Percentiles rank a stretch among this genome's conserved stretches.
These are phyloP conservation scores for Trichophyton rubrum DNA, from an alignment of 2,329 filamentous ascomycete species.

Conservation along the genomic window DNA sequence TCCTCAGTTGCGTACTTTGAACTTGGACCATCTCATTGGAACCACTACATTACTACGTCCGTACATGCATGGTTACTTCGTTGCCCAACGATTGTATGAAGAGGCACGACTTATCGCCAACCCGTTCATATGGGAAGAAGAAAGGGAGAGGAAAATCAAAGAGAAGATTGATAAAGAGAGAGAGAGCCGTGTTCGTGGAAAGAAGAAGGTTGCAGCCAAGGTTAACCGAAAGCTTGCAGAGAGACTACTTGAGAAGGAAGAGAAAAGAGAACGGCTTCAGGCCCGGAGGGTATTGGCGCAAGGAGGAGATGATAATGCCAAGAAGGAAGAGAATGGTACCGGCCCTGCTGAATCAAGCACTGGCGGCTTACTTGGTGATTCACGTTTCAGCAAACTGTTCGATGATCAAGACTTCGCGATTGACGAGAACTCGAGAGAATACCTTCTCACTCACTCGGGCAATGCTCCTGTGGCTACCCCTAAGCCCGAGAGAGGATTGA, in stretches of 20 bases:
- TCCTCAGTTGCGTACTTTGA: constrained; percentile 72
- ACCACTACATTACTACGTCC: constrained; percentile 80
- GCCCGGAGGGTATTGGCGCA: constrained; percentile 40
- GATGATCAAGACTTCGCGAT: constrained; percentile 87
- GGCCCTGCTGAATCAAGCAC: neutral
- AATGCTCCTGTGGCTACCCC: constrained; percentile 38
- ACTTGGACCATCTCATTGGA: constrained; percentile 76
- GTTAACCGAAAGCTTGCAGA: constrained; percentile 65
- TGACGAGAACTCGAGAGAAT: constrained; percentile 80
- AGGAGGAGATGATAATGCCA: constrained; percentile 42
- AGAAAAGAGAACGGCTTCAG: constrained; percentile 38
- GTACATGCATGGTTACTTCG: constrained; percentile 99
- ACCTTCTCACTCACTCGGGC: constrained; percentile 78
- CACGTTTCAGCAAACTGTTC: constrained; percentile 79
- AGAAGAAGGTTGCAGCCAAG: constrained; percentile 80
- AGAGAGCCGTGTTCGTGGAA: constrained; percentile 84
- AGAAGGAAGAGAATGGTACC: constrained; percentile 18
- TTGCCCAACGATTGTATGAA: constrained; percentile 88
- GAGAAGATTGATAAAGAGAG: constrained; percentile 95
- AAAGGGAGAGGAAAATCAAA: constrained; percentile 78
- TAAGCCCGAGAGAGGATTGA: constrained; percentile 40
- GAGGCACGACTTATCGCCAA: constrained; percentile 87
- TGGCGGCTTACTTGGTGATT: constrained; percentile 59
- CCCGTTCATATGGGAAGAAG: constrained; percentile 86
- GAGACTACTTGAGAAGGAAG: constrained; percentile 47